Percentiles rank a stretch among this genome's conserved stretches.
Evolutionary conservation across 495 filamentous ascomycete species (phyloP).

Genomic region (Xylaria acuta): DNA sequence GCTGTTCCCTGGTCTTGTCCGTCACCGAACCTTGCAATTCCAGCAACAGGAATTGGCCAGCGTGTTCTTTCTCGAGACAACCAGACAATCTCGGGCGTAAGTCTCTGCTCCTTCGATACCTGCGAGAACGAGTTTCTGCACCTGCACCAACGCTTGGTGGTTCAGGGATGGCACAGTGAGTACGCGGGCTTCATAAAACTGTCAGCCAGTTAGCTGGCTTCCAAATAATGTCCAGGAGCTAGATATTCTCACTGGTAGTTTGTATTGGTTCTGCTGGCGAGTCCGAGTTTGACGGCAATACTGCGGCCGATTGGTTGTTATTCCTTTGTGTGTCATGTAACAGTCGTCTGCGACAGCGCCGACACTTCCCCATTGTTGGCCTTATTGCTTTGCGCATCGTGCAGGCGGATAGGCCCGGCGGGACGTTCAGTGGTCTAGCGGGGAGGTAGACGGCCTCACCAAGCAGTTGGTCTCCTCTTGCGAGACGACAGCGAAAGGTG

Average conservation of each 20-base stretch:
- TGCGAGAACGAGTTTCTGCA: slow-evolving; percentile 1
- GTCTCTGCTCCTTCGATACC: neutral
- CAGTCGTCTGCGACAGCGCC: slow-evolving; percentile 14
- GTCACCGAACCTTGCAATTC: neutral
- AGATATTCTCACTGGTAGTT: neutral
- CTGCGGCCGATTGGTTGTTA: neutral
- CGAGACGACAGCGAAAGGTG: slow-evolving; percentile 30
- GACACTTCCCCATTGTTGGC: slow-evolving; percentile 29
- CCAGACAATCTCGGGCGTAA: neutral
- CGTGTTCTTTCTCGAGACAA: neutral
- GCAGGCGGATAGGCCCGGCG: slow-evolving; percentile 28
- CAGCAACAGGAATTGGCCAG: neutral
- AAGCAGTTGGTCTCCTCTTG: slow-evolving; percentile 26
- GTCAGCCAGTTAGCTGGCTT: neutral
- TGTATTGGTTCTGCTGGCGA: neutral
- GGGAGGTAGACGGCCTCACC: slow-evolving; percentile 32
- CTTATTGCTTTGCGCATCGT: slow-evolving; percentile 21
- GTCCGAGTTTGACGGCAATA: neutral
- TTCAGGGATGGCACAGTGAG: too few relatives aligned
- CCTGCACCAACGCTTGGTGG: neutral
- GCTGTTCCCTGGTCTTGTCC: neutral
- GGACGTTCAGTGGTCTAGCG: slow-evolving; percentile 22
- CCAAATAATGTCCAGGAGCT: neutral
- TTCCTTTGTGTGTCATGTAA: neutral
- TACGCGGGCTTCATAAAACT: neutral